Evolutionary conservation across 2,329 filamentous ascomycete species (phyloP), one percentile per base, ranked within the genome.

Genomic region (Ascochyta viciae-villosae): DNA sequence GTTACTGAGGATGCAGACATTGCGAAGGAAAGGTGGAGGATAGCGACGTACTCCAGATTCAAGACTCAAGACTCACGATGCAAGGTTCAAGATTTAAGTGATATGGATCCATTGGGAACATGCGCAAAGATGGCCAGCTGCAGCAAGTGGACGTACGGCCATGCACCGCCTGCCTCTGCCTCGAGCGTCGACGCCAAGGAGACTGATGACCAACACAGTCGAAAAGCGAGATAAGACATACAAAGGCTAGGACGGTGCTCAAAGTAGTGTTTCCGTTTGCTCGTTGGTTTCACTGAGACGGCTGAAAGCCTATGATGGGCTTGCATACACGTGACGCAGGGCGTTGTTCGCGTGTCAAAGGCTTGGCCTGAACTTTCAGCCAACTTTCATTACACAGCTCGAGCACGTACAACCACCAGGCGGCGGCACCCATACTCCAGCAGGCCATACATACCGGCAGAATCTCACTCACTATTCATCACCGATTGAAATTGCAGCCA

Each of bases 361-460:
- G 42, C 53, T 54, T 56, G 48, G 53, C 53, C 38, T 13, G 53
- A 49, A 54, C 45, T 52, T 45, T 50, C 24, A 48, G 51, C 53
- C 19, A 19, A 19, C 19, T 19, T 51, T 51, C 31, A 19, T 42
- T 47, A 33, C 47, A 22, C 42, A 37, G 24, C 31, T 50, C 47
- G 41, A 40, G 27, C 23, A 27, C 29, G 23, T 47, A 33, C 38
- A 42, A 39, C 24, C 42, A 23, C 47, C 47, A 43, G 26, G 33
- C 43, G 31, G 38, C 31, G n/a, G 37, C 15, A 34, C 22, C 10
- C 16, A n/a, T 22, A 10, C 1, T 7, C 1, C n/a, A 19, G 15
- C 3, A 33, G 43, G 42, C 26, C 29, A 26, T 16, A 43, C n/a
- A 33, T n/a, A 27, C 37, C 38, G 43, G 19, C 38, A 42, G 13